Evolutionary conservation across 2,329 filamentous ascomycete genomes (phyloP).

Genomic region (Colletotrichum gigasporum): DNA sequence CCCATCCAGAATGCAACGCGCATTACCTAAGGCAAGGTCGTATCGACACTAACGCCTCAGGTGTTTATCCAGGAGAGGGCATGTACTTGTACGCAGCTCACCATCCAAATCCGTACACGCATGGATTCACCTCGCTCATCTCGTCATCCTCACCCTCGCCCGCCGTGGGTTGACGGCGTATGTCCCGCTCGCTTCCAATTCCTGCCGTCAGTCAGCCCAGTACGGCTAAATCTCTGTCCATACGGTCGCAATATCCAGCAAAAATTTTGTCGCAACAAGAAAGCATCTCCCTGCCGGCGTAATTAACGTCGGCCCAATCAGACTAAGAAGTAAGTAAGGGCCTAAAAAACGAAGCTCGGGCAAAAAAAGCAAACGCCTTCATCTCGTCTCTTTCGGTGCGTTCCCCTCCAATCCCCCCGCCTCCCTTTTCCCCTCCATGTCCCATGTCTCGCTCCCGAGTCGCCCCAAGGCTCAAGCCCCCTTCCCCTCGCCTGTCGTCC

Average conservation of each 20-base stretch:
- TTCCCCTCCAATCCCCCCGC: conserved; percentile 4
- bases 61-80: no score
- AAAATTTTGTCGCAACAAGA: conserved; percentile 17
- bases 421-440: conserved; percentile 5
- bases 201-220: background rate
- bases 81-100: background rate
- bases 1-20: no score
- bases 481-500: background rate
- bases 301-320: conserved; percentile 5
- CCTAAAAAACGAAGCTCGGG: background rate
- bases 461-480: background rate
- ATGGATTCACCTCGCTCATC: no score
- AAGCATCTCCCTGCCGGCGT: conserved; percentile 26
- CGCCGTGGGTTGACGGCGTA: no score
- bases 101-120: background rate
- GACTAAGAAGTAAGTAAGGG: background rate
- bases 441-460: background rate
- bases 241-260: conserved; percentile 4
- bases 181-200: background rate
- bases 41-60: no score
- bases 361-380: conserved; percentile 20
- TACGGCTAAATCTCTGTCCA: conserved; percentile 10
- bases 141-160: no score
- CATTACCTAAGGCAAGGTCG: no score
- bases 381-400: conserved; percentile 14